These are phyloP conservation scores for Antitrichia curtipendula DNA, from an alignment of 225 moss, liverwort and hornwort species.

Conservation along the genomic window DNA sequence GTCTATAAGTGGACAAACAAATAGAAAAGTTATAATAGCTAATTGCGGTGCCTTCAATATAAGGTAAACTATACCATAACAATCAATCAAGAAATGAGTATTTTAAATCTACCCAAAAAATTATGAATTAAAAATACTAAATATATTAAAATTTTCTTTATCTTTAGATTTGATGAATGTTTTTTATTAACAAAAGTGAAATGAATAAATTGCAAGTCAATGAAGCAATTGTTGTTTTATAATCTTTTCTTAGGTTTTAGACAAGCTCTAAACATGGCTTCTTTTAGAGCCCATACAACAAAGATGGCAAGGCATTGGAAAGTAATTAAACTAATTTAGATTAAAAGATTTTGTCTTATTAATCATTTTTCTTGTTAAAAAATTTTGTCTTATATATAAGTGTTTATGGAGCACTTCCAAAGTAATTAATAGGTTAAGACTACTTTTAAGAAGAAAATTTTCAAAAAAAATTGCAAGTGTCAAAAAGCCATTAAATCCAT, in stretches of 20 bases:
- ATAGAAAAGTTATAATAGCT: not conserved
- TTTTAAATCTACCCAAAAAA: not conserved
- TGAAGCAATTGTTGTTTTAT: not conserved
- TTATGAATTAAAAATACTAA: no score
- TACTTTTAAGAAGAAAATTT: not conserved
- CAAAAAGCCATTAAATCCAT: not conserved
- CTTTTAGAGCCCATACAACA: not conserved
- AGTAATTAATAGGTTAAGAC: not conserved
- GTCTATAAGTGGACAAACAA: slow-evolving; percentile 14
- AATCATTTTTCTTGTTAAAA: no score
- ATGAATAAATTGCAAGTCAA: not conserved
- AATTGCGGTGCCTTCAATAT: not conserved
- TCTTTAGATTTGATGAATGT: no score
- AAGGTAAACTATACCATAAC: not conserved
- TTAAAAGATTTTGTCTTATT: not conserved
- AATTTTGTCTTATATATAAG: no score
- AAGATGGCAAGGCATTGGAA: no score
- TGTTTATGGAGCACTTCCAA: no score
- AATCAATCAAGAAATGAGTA: not conserved
- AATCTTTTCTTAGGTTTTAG: not conserved
- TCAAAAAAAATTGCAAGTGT: no score
- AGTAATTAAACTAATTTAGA: not conserved
- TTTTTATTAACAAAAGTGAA: not conserved
- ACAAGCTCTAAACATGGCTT: not conserved
- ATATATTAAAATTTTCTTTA: not conserved